Evolutionary conservation across 2,329 filamentous ascomycete genomes (phyloP).

Genomic region (Aspergillus fumigatiaffinis): DNA sequence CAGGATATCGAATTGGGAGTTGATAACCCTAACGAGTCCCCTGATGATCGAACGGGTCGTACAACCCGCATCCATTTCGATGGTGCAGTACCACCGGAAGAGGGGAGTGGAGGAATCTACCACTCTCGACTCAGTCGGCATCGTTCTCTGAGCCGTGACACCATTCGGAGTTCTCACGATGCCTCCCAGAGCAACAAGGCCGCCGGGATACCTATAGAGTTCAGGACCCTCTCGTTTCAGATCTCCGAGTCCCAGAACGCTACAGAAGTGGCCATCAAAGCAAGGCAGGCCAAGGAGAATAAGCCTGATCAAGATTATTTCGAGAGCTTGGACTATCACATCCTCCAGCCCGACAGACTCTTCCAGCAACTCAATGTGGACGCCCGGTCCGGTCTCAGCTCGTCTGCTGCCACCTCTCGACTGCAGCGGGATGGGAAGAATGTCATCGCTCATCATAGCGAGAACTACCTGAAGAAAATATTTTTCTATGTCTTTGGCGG

Average conservation of each 20-base stretch:
- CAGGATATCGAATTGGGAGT: background rate
- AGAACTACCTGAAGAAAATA: slow-evolving; percentile 56
- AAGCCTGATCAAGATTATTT: slow-evolving; percentile 48
- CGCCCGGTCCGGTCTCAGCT: slow-evolving; percentile 55
- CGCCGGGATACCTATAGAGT: slow-evolving; percentile 32
- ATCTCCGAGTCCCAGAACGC: slow-evolving; percentile 36
- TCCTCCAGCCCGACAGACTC: slow-evolving; percentile 53
- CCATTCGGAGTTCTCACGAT: slow-evolving; percentile 14
- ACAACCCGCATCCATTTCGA: slow-evolving; percentile 19
- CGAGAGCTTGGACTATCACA: slow-evolving; percentile 65
- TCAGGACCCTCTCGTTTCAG: slow-evolving; percentile 38
- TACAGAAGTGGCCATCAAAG: slow-evolving; percentile 22
- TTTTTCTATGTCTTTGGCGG: slow-evolving; percentile 73
- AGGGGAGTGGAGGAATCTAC: slow-evolving; percentile 13
- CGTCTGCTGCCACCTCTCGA: slow-evolving; percentile 53
- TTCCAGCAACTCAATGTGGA: slow-evolving; percentile 59
- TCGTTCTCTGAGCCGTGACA: slow-evolving; percentile 20
- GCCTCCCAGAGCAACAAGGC: slow-evolving; percentile 8
- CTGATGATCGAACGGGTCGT: slow-evolving; percentile 10
- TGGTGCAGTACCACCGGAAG: slow-evolving; percentile 5
- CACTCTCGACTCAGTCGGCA: slow-evolving; percentile 12
- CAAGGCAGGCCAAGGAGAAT: slow-evolving; percentile 20
- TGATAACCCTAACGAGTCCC: background rate
- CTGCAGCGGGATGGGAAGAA: slow-evolving; percentile 64
- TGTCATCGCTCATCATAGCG: slow-evolving; percentile 61